A percentile compares a stretch with the other conserved stretches of the same genome.
phyloP scores from a whole-genome alignment of 306 rosid species.

The Vigna unguiculata region DNA sequence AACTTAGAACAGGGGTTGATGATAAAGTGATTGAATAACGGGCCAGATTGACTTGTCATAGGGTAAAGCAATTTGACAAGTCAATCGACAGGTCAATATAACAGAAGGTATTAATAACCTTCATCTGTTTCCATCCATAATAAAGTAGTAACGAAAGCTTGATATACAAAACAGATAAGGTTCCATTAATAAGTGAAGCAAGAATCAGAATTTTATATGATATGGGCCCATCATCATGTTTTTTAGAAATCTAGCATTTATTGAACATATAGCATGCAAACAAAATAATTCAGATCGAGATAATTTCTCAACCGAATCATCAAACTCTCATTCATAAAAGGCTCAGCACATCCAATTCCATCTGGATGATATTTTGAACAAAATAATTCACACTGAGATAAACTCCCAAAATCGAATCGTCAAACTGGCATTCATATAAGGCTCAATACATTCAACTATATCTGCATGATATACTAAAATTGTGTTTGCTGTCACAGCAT shows the following conservation, averaged over 20 bases:
- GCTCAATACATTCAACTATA: too few species aligned
- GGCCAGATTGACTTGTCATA: constrained; percentile 4
- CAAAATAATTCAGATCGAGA: constrained; percentile 33
- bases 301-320: constrained; percentile 30
- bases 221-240: background rate
- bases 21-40: background rate
- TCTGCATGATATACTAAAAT: background rate
- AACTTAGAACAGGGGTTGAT: background rate
- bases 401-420: constrained; percentile 18
- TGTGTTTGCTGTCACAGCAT: background rate
- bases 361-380: constrained; percentile 6
- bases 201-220: constrained; percentile 6
- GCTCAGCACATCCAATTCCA: constrained; percentile 19
- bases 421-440: too few species aligned
- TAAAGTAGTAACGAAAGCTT: background rate
- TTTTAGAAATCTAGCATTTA: constrained; percentile 39
- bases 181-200: background rate
- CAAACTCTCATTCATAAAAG: constrained; percentile 8
- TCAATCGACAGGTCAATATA: constrained; percentile 1
- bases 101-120: background rate
- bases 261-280: constrained; percentile 40
- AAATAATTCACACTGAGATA: constrained; percentile 31
- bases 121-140: constrained; percentile 9
- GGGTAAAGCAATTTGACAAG: background rate
- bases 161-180: background rate